phyloP scores from a whole-genome alignment of 2,329 filamentous ascomycete genomes.

The Paecilomyces sp. region DNA sequence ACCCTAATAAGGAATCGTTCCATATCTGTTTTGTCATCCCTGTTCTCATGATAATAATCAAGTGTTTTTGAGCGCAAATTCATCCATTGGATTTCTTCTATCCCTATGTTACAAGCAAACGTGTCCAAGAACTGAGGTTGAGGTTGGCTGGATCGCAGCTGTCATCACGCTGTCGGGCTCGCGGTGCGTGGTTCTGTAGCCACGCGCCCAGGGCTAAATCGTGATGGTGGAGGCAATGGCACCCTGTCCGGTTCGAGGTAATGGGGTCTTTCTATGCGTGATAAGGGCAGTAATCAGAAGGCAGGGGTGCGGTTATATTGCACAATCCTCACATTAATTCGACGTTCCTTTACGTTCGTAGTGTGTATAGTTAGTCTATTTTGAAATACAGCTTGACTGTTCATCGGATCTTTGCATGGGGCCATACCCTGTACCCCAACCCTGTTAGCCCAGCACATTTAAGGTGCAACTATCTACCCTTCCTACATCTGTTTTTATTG shows the following conservation, averaged over 20 bases:
- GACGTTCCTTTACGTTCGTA: background rate
- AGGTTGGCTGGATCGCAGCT: background rate
- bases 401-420: background rate
- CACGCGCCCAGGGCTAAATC: background rate
- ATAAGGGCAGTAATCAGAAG: background rate
- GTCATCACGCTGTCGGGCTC: background rate
- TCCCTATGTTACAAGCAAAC: background rate
- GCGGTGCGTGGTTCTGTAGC: background rate
- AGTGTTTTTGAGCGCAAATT: constrained; percentile 13
- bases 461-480: too few relatives aligned
- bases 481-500: background rate
- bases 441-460: background rate
- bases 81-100: background rate
- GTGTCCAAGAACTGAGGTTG: background rate
- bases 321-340: background rate
- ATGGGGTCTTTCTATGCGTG: background rate
- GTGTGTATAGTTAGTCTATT: background rate
- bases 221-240: background rate
- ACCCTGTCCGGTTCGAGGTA: background rate
- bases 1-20: constrained; percentile 26
- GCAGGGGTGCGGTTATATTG: background rate
- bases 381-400: background rate
- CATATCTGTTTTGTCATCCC: constrained; percentile 9
- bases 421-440: background rate
- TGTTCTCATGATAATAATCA: constrained; percentile 36